Percentiles rank a stretch among this genome's conserved stretches.
Evolutionary conservation across 768 basidiomycete species (phyloP).

Genomic region (Podaxis rugospora): DNA sequence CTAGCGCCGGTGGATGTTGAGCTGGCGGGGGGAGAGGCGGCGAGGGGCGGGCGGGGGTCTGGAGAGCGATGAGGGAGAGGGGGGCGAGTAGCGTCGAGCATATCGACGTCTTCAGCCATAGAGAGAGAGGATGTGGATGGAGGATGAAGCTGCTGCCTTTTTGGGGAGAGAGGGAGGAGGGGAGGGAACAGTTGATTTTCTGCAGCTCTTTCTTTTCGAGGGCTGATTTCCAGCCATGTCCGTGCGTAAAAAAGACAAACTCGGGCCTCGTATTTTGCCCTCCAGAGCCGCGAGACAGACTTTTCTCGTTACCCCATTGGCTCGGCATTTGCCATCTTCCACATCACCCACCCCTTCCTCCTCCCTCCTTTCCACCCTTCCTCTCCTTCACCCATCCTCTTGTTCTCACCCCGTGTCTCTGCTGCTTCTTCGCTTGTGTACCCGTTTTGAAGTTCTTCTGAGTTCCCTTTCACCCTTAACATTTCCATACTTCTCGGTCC

Average conservation of each 20-base stretch:
- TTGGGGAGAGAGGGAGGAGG: conserved; percentile 13
- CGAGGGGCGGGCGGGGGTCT: neutral
- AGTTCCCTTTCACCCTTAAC: neutral
- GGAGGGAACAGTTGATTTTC: conserved; percentile 8
- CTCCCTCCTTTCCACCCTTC: conserved; percentile 8
- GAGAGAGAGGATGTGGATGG: neutral
- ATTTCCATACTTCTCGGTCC: neutral
- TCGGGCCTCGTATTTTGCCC: conserved; percentile 17
- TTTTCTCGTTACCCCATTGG: conserved; percentile 27
- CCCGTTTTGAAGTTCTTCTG: neutral
- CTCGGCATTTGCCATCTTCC: conserved; percentile 36
- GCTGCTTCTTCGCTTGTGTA: neutral
- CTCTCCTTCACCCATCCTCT: neutral
- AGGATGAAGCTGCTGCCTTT: conserved; percentile 17
- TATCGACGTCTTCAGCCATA: conserved; percentile 7
- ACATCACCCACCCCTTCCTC: conserved; percentile 7
- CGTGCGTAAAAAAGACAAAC: conserved; percentile 22
- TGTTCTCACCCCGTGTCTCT: neutral
- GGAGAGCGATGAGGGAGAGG: conserved; percentile 16
- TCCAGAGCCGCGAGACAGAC: conserved; percentile 20
- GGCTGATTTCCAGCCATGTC: conserved; percentile 16
- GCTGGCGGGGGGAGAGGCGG: conserved; percentile 3
- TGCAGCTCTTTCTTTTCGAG: conserved; percentile 11
- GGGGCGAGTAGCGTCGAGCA: conserved; percentile 4
- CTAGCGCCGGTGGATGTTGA: conserved; percentile 16